phyloP scores from a whole-genome alignment of 2,329 filamentous ascomycete species.

The Basipetospora chlamydospora region DNA sequence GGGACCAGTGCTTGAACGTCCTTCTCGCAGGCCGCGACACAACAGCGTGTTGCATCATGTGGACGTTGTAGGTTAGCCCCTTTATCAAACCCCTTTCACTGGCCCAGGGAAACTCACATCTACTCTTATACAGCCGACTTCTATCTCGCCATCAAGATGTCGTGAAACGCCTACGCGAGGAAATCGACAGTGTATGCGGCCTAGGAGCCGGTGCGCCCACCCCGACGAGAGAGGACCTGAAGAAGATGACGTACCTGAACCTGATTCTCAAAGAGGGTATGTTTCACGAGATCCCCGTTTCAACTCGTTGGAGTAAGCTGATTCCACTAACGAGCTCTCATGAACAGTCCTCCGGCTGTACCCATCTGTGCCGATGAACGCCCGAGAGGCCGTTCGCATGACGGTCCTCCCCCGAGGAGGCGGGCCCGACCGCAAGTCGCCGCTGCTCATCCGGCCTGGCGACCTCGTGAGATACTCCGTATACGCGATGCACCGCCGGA shows the following conservation, averaged over 20 bases:
- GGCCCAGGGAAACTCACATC: neutral
- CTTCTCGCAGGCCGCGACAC: slow-evolving; percentile 13
- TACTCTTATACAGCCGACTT: slow-evolving; percentile 3
- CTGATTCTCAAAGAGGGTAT: neutral
- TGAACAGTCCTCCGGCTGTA: slow-evolving; percentile 17
- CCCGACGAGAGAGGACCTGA: neutral
- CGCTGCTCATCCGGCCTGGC: slow-evolving; percentile 17
- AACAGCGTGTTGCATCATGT: slow-evolving; percentile 11
- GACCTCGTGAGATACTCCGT: slow-evolving; percentile 15
- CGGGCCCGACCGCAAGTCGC: slow-evolving; percentile 17
- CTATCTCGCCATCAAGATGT: slow-evolving; percentile 8
- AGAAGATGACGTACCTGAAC: neutral
- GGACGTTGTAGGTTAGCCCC: slow-evolving; percentile 9
- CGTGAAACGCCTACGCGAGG: slow-evolving; percentile 8
- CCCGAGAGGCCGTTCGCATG: slow-evolving; percentile 14
- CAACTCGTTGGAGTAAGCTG: no score
- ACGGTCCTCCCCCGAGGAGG: slow-evolving; percentile 22
- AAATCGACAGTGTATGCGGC: slow-evolving; percentile 3
- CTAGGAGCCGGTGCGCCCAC: neutral
- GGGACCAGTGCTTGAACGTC: slow-evolving; percentile 9
- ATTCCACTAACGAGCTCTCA: slow-evolving; percentile 11
- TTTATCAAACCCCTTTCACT: neutral
- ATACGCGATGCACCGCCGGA: slow-evolving; percentile 18
- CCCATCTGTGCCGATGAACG: slow-evolving; percentile 19
- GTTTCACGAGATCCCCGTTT: neutral